These are phyloP conservation scores for Eleusine coracana DNA, from an alignment of 176 grass and related monocot species.

Conservation along the genomic window DNA sequence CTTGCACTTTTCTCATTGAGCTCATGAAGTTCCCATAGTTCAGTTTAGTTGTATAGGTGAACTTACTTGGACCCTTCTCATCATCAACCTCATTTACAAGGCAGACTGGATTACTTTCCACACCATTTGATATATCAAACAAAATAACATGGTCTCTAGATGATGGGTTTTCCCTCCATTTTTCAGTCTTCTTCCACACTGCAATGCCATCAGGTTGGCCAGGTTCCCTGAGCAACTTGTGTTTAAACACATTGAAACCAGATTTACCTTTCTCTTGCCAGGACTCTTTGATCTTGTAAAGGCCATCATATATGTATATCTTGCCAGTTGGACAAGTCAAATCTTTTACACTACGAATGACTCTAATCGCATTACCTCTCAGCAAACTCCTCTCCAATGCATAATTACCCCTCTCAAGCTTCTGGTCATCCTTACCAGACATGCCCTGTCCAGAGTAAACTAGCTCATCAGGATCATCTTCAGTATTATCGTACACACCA, in stretches of 20 bases:
- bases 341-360: slow-evolving; percentile 80
- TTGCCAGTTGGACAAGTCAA: slow-evolving; percentile 63
- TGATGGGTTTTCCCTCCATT: slow-evolving; percentile 76
- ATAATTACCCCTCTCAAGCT: slow-evolving; percentile 86
- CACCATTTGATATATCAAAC: slow-evolving; percentile 65
- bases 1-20: slow-evolving; percentile 53
- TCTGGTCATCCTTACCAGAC: slow-evolving; percentile 86
- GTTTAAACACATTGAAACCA: slow-evolving; percentile 85
- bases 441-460: slow-evolving; percentile 81
- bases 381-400: slow-evolving; percentile 83
- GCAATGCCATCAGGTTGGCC: slow-evolving; percentile 75
- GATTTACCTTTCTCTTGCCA: slow-evolving; percentile 80
- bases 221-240: slow-evolving; percentile 72
- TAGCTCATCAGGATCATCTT: slow-evolving; percentile 69
- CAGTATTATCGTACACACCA: slow-evolving; percentile 83
- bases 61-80: slow-evolving; percentile 61
- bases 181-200: slow-evolving; percentile 82
- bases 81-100: slow-evolving; percentile 85
- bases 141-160: slow-evolving; percentile 60
- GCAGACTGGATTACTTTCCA: slow-evolving; percentile 78
- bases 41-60: slow-evolving; percentile 65
- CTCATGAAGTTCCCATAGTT: slow-evolving; percentile 49
- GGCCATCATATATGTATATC: slow-evolving; percentile 89
- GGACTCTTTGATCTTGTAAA: slow-evolving; percentile 79
- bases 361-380: slow-evolving; percentile 80